These are phyloP conservation scores for Brassica juncea DNA, from an alignment of 345 rosid species.

Conservation along the genomic window DNA sequence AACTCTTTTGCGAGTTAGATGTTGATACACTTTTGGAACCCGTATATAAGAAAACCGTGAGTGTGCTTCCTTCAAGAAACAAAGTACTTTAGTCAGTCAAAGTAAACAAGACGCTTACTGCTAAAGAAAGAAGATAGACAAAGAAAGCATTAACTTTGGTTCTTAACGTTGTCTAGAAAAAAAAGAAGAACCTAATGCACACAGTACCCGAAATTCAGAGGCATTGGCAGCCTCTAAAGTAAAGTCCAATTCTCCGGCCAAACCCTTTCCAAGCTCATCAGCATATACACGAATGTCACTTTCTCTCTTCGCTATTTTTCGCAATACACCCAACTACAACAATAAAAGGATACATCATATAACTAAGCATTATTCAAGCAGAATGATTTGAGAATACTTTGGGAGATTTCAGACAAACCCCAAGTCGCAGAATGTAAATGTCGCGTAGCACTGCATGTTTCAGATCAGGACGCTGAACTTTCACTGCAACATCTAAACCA, in stretches of 20 bases:
- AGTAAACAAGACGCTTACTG: slow-evolving; percentile 12
- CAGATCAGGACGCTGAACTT: slow-evolving; percentile 95
- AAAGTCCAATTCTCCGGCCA: slow-evolving; percentile 92
- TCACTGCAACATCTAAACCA: slow-evolving; percentile 81
- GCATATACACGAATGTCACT: slow-evolving; percentile 85
- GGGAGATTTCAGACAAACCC: slow-evolving; percentile 55
- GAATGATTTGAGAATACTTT: neutral
- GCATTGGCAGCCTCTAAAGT: slow-evolving; percentile 88
- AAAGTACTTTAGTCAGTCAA: slow-evolving; percentile 27
- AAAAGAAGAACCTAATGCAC: slow-evolving; percentile 2
- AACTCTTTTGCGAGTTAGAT: slow-evolving; percentile 76
- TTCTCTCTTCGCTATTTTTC: slow-evolving; percentile 85
- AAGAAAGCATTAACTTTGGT: slow-evolving; percentile 5
- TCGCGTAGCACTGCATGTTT: slow-evolving; percentile 84
- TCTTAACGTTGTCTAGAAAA: neutral
- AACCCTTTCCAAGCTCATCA: slow-evolving; percentile 95
- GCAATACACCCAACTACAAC: slow-evolving; percentile 79
- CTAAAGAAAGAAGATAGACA: neutral
- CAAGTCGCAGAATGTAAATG: slow-evolving; percentile 81
- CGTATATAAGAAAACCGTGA: slow-evolving; percentile 60
- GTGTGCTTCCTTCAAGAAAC: slow-evolving; percentile 75
- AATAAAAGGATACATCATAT: slow-evolving; percentile 24
- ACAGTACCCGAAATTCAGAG: slow-evolving; percentile 68
- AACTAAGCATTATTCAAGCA: slow-evolving; percentile 25
- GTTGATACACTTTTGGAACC: slow-evolving; percentile 66